Percentiles rank a stretch among this genome's conserved stretches.
phyloP scores from a whole-genome alignment of 306 rosid genomes.

The Prunus dulcis region DNA sequence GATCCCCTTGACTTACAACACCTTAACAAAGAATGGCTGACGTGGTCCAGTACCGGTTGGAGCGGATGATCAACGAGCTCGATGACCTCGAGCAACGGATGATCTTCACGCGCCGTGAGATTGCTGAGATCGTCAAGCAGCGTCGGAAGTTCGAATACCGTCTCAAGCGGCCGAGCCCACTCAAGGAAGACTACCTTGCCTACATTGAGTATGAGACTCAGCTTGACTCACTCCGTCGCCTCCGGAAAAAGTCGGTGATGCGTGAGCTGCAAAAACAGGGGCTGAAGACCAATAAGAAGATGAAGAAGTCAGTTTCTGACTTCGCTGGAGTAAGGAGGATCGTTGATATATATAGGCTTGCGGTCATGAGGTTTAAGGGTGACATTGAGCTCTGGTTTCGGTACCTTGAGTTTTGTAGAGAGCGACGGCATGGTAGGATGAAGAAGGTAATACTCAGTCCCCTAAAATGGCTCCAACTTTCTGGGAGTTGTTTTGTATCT shows the following conservation, averaged over 20 bases:
- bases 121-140: conserved; percentile 55
- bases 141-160: conserved; percentile 62
- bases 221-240: conserved; percentile 43
- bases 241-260: conserved; percentile 39
- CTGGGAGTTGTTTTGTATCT: background rate
- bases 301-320: conserved; percentile 44
- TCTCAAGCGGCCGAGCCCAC: conserved; percentile 55
- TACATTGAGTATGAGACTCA: conserved; percentile 55
- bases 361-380: conserved; percentile 43
- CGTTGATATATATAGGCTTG: conserved; percentile 40
- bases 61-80: conserved; percentile 58
- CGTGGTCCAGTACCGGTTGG: conserved; percentile 56
- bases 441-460: conserved; percentile 50
- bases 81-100: conserved; percentile 52
- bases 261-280: conserved; percentile 39
- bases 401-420: conserved; percentile 69
- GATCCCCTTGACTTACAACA: background rate
- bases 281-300: conserved; percentile 21
- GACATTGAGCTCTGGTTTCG: conserved; percentile 60
- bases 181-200: conserved; percentile 51
- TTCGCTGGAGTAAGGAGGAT: conserved; percentile 43
- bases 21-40: conserved; percentile 43
- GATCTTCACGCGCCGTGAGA: conserved; percentile 44
- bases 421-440: conserved; percentile 68
- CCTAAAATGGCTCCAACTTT: background rate